A percentile compares a stretch with the other conserved stretches of the same genome.
phyloP scores from a whole-genome alignment of 495 filamentous ascomycete species.

The Sporormia fimetaria region DNA sequence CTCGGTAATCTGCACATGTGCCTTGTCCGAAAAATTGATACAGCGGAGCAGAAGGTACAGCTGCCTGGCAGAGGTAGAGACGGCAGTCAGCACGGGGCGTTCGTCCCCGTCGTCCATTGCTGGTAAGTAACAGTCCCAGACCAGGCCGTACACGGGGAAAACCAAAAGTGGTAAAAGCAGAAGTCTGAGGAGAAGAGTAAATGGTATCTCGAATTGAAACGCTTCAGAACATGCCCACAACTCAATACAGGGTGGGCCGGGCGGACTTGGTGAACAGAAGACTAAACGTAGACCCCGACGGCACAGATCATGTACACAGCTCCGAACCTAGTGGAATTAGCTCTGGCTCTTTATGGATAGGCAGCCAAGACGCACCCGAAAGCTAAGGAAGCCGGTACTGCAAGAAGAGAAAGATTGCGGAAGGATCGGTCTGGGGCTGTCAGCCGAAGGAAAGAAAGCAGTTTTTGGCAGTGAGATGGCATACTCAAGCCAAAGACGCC shows the following conservation, averaged over 20 bases:
- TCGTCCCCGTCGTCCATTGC: conserved; percentile 27
- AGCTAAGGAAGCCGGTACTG: conserved; percentile 74
- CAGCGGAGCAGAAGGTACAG: conserved; percentile 84
- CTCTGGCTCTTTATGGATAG: conserved; percentile 7
- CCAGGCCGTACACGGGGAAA: neutral
- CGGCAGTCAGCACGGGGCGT: conserved; percentile 60
- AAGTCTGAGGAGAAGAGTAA: too few species aligned
- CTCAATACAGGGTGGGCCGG: conserved; percentile 22
- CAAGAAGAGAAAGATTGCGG: conserved; percentile 61
- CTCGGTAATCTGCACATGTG: conserved; percentile 69
- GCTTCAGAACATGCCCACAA: conserved; percentile 24
- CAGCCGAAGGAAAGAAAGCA: neutral
- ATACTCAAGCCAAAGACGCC: conserved; percentile 74
- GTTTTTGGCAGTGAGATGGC: conserved; percentile 25
- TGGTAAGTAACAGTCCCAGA: conserved; percentile 1
- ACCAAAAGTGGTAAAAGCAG: neutral
- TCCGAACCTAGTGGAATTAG: conserved; percentile 55
- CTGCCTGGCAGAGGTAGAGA: conserved; percentile 76
- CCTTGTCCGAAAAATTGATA: conserved; percentile 68
- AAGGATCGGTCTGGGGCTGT: conserved; percentile 68
- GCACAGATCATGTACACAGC: conserved; percentile 97
- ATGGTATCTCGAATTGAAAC: conserved; percentile 10
- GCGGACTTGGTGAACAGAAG: conserved; percentile 10
- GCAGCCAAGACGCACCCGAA: conserved; percentile 57
- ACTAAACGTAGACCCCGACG: conserved; percentile 94